phyloP scores from a whole-genome alignment of 306 rosid species.

The Lablab purpureus region DNA sequence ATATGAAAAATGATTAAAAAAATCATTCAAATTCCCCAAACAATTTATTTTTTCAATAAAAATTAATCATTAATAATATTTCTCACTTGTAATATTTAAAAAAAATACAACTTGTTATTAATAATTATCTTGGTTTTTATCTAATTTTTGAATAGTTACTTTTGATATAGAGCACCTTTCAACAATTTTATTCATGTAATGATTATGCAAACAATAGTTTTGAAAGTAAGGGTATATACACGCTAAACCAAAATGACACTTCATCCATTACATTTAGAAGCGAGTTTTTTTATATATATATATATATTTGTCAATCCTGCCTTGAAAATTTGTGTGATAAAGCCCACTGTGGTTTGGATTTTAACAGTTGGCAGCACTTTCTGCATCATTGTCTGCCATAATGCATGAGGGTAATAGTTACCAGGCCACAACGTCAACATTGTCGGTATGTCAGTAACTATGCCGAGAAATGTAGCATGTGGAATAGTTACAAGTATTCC shows the following conservation, averaged over 20 bases:
- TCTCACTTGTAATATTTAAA: too few relatives aligned
- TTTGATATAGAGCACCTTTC: background rate
- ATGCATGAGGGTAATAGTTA: constrained; percentile 12
- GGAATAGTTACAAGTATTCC: background rate
- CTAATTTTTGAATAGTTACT: background rate
- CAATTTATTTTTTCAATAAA: too few relatives aligned
- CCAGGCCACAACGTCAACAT: background rate
- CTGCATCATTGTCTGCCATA: background rate
- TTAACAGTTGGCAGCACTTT: background rate
- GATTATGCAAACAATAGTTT: background rate
- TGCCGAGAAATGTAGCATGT: background rate
- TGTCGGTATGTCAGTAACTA: background rate
- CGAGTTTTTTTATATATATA: too few relatives aligned
- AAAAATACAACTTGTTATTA: too few relatives aligned
- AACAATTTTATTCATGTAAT: background rate
- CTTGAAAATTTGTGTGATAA: constrained; percentile 3
- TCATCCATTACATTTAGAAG: background rate
- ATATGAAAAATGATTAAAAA: too few relatives aligned
- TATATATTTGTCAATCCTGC: background rate
- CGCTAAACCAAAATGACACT: too few relatives aligned
- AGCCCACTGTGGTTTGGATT: background rate
- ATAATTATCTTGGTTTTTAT: too few relatives aligned
- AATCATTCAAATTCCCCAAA: too few relatives aligned
- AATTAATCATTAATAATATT: too few relatives aligned
- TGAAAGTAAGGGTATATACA: too few relatives aligned